phyloP scores from a whole-genome alignment of 2,329 filamentous ascomycete species.

The Zymoseptoria crescenta region DNA sequence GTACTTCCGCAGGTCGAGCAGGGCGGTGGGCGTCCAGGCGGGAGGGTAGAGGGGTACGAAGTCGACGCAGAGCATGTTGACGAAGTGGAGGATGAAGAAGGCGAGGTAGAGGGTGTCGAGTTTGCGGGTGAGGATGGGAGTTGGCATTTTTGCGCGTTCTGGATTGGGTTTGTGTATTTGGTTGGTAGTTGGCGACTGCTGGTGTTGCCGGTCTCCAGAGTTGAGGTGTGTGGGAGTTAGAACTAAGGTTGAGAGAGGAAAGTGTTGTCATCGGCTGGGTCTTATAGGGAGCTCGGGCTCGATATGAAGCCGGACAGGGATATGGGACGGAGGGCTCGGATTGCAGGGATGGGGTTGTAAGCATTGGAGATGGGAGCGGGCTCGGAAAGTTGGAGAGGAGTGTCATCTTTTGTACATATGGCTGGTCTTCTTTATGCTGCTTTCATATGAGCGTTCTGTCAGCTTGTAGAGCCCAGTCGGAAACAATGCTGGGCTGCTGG shows the following conservation, averaged over 20 bases:
- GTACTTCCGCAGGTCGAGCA: constrained; percentile 45
- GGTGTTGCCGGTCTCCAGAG: too few relatives aligned
- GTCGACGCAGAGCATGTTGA: constrained; percentile 56
- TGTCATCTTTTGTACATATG: not conserved
- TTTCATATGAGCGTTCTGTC: not conserved
- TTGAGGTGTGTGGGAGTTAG: not conserved
- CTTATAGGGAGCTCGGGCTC: not conserved
- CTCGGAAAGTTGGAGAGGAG: not conserved
- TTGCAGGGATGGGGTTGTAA: not conserved
- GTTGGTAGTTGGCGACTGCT: constrained; percentile 4
- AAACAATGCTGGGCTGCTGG: too few relatives aligned
- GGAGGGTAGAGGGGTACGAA: constrained; percentile 52
- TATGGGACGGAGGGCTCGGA: not conserved
- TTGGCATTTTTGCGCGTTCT: not conserved
- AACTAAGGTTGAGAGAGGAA: not conserved
- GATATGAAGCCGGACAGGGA: not conserved
- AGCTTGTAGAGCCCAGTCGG: too few relatives aligned
- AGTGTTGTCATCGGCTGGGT: not conserved
- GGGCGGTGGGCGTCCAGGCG: constrained; percentile 42
- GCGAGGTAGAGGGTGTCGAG: constrained; percentile 44
- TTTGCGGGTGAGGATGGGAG: constrained; percentile 30
- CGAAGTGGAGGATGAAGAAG: constrained; percentile 56
- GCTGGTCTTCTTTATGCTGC: not conserved
- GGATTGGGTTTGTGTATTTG: constrained; percentile 6
- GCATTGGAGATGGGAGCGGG: not conserved